Base-by-base conservation (phyloP, 2,329 filamentous ascomycete species). In the Penicillium sp. region DNA sequence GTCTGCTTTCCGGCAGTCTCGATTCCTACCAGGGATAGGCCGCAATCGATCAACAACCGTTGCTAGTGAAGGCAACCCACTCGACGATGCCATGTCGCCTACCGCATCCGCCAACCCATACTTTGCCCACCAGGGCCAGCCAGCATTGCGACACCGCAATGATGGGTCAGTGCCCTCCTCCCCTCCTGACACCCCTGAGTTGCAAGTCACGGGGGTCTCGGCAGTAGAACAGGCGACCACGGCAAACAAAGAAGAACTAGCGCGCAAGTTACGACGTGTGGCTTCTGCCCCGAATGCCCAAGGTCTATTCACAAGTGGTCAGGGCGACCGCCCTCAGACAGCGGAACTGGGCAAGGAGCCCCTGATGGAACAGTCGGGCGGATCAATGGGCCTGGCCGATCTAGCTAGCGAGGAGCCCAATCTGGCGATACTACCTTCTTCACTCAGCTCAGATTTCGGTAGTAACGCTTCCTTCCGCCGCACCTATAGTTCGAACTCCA, bases 401-500 rank as follows among this genome's bases (percentile, higher is more conserved):
- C 70, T 49, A 55, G 65, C 56, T 29, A 48, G 55, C 9, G 61
- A 64, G 53, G 54, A 64, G 51, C 54, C 57, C 9, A 61, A 57
- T 43, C 57, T 67, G n/a, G 55, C 58, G 10, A 58, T 67, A 31
- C 63, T 67, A 31, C 63, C 65, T 52, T 63, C 65, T 52, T 63
- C 61, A 52, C 55, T 65, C 43, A 69, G 64, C 17, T 72, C 85
- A 15, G 76, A 78, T 47, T 77, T 83, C 45, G 81, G 83, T 57
- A 78, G 78, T 49, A 77, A 79, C 58, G 77, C 88, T 43, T 83
- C 88, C 19, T 98, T 96, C 73, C 80, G 93, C 63, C 81, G 93
- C 67, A 98, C 93, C 3, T 98, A 98, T 70, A 97, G 93, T 71
- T 96, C 91, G 58, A 98, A 97, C 70, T 97, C 93, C 35, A 98